These are phyloP conservation scores for Phytophthora quininea DNA, from an alignment of 352 stramenopile species.

Conservation along the genomic window DNA sequence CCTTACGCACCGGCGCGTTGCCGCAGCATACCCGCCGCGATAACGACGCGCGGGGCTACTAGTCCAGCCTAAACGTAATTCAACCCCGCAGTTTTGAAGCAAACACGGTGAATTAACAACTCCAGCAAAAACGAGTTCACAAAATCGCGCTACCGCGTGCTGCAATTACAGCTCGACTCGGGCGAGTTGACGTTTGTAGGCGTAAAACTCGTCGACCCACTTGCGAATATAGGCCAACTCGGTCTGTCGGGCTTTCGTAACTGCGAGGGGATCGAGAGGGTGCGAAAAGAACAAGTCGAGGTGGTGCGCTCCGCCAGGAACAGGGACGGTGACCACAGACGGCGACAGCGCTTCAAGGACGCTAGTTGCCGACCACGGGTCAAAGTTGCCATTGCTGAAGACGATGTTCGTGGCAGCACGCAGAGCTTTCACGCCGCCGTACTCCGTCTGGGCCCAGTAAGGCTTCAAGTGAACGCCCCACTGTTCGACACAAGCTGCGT, in stretches of 20 bases:
- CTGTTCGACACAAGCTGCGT: slow-evolving; percentile 36
- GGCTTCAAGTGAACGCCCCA: slow-evolving; percentile 57
- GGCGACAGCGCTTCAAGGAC: slow-evolving; percentile 46
- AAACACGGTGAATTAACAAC: not conserved
- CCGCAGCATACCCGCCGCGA: slow-evolving; percentile 30
- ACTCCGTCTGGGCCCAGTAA: slow-evolving; percentile 50
- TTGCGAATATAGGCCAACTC: slow-evolving; percentile 53
- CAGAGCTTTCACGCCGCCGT: slow-evolving; percentile 57
- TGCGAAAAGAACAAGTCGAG: slow-evolving; percentile 66
- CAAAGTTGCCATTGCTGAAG: slow-evolving; percentile 70
- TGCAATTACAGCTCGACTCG: slow-evolving; percentile 9
- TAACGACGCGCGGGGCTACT: slow-evolving; percentile 29
- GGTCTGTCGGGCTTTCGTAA: slow-evolving; percentile 40
- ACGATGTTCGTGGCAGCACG: slow-evolving; percentile 62
- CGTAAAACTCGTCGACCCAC: slow-evolving; percentile 63
- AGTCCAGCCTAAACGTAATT: slow-evolving; percentile 30
- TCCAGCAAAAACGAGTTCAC: not conserved
- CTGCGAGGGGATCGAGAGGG: slow-evolving; percentile 44
- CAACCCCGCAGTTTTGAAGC: slow-evolving; percentile 34
- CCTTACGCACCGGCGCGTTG: slow-evolving; percentile 31
- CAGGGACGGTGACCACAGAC: slow-evolving; percentile 44
- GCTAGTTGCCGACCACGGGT: slow-evolving; percentile 62
- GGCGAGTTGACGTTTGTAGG: slow-evolving; percentile 22
- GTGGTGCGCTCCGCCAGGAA: slow-evolving; percentile 58
- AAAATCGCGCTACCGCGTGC: too few relatives aligned